Evolutionary conservation across 768 basidiomycete genomes (phyloP).

Genomic region (Rhodocollybia butyracea): DNA sequence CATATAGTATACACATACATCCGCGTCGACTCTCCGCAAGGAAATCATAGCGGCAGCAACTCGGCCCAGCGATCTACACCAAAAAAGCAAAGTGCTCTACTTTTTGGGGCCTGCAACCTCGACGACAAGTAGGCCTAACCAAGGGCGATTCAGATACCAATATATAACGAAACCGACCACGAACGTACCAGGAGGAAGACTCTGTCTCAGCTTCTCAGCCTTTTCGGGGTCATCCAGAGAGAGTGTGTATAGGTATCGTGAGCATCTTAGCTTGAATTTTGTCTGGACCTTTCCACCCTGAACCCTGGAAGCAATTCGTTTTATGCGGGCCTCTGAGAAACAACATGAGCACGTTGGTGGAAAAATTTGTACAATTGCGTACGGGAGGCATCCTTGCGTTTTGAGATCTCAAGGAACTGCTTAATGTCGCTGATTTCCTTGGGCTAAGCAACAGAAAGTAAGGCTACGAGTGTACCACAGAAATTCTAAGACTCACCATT

Average conservation of each 20-base stretch:
- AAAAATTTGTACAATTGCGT: conserved; percentile 34
- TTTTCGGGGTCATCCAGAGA: conserved; percentile 94
- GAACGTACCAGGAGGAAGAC: conserved; percentile 86
- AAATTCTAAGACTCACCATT: neutral
- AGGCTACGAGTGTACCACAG: neutral
- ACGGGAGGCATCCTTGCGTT: conserved; percentile 97
- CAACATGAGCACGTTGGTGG: neutral
- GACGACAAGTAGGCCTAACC: conserved; percentile 62
- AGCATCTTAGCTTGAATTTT: conserved; percentile 99
- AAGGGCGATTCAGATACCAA: neutral
- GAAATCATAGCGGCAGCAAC: neutral
- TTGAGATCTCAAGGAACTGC: conserved; percentile 94
- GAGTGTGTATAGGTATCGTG: conserved; percentile 96
- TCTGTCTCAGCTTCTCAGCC: conserved; percentile 96
- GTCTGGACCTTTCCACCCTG: conserved; percentile 75
- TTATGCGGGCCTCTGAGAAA: conserved; percentile 89
- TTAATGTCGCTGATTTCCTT: conserved; percentile 99
- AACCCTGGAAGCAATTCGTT: conserved; percentile 77
- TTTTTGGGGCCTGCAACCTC: conserved; percentile 78
- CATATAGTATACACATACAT: conserved; percentile 7
- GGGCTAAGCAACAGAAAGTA: conserved; percentile 49
- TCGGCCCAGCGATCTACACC: neutral
- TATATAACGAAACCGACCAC: neutral
- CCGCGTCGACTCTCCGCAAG: neutral
- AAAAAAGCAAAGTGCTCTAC: conserved; percentile 32